Evolutionary conservation across 2,329 filamentous ascomycete genomes (phyloP).

Genomic region (Fusarium albosuccineum): DNA sequence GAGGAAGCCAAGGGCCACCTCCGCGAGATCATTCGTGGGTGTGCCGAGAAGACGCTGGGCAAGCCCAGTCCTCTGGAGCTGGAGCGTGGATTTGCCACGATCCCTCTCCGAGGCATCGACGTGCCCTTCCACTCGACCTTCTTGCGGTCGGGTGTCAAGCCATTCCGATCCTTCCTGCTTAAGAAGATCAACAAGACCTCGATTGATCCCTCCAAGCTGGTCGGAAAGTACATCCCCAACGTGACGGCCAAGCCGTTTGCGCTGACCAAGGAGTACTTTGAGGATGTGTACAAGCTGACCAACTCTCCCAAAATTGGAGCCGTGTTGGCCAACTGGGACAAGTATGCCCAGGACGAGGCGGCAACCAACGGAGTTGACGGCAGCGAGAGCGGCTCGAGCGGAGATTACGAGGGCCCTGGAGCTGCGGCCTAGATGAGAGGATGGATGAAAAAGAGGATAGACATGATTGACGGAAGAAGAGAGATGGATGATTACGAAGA

Average conservation of each 20-base stretch:
- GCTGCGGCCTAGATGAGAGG: constrained; percentile 54
- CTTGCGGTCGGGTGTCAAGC: constrained; percentile 97
- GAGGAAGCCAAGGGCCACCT: constrained; percentile 94
- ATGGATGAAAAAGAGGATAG: constrained; percentile 30
- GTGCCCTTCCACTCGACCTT: constrained; percentile 99
- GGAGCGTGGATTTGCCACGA: constrained; percentile 95
- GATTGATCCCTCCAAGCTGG: constrained; percentile 95
- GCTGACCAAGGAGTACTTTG: constrained; percentile 98
- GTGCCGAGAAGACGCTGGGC: constrained; percentile 85
- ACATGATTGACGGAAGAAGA: constrained; percentile 35
- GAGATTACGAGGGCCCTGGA: constrained; percentile 58
- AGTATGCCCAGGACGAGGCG: constrained; percentile 69
- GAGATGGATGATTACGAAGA: constrained; percentile 43
- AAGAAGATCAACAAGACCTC: constrained; percentile 99
- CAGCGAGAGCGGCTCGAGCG: constrained; percentile 57
- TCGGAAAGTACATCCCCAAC: constrained; percentile 99
- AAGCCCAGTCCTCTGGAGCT: constrained; percentile 92
- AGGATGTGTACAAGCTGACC: constrained; percentile 96
- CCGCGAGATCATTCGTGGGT: constrained; percentile 90
- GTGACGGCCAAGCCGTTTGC: constrained; percentile 97
- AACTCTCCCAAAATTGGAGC: constrained; percentile 84
- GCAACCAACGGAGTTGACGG: constrained; percentile 50
- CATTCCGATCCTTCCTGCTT: constrained; percentile 96
- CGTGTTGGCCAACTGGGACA: constrained; percentile 88
- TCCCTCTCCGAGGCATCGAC: constrained; percentile 96